phyloP scores from a whole-genome alignment of 306 rosid genomes.

The Sindora glabra region DNA sequence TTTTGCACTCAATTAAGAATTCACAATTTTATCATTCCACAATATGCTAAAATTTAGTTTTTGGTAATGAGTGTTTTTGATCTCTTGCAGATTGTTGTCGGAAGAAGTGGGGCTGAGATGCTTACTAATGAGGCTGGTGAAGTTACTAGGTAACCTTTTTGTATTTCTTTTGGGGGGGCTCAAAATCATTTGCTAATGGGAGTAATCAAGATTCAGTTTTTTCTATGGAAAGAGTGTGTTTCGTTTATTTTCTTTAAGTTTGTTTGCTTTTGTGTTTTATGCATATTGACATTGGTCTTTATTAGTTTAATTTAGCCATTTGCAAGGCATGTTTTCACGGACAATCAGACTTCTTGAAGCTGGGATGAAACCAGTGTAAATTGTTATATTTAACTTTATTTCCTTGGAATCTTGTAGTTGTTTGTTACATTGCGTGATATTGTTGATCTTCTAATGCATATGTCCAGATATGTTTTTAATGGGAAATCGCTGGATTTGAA shows the following conservation, averaged over 20 bases:
- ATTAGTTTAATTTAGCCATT: slow-evolving; percentile 46
- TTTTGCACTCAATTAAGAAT: no score
- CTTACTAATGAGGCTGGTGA: slow-evolving; percentile 98
- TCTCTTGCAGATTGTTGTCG: slow-evolving; percentile 81
- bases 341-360: slow-evolving; percentile 95
- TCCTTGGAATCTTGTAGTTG: not conserved
- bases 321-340: slow-evolving; percentile 94
- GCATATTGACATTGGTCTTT: slow-evolving; percentile 16
- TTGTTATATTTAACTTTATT: not conserved
- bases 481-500: slow-evolving; percentile 91
- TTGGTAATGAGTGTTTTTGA: slow-evolving; percentile 2
- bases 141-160: slow-evolving; percentile 70
- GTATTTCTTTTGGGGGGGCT: not conserved
- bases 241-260: not conserved
- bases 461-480: slow-evolving; percentile 80
- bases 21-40: no score
- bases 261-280: not conserved
- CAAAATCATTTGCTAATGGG: not conserved
- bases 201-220: not conserved
- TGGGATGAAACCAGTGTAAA: slow-evolving; percentile 87
- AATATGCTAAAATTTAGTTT: no score
- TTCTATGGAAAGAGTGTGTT: no score
- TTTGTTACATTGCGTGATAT: not conserved
- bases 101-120: slow-evolving; percentile 91
- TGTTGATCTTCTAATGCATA: not conserved